phyloP scores from a whole-genome alignment of 768 basidiomycete genomes.

The Mycena haematopus region DNA sequence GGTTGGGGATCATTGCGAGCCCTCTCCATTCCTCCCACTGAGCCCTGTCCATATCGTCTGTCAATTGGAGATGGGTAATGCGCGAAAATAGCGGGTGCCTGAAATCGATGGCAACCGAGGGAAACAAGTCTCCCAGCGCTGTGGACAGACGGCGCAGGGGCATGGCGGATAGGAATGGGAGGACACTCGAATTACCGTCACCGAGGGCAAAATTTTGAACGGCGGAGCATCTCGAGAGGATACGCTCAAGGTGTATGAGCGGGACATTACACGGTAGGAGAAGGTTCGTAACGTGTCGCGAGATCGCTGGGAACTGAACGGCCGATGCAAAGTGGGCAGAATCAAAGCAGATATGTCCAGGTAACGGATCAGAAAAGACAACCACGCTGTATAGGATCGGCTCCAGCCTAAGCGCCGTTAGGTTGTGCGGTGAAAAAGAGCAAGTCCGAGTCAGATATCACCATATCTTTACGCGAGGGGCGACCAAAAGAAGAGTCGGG shows the following conservation, averaged over 20 bases:
- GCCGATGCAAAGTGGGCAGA: neutral
- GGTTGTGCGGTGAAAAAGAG: too few species aligned
- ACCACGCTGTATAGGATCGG: slow-evolving; percentile 12
- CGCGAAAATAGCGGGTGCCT: slow-evolving; percentile 2
- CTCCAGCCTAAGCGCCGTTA: neutral
- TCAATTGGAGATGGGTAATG: slow-evolving; percentile 6
- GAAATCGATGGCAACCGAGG: neutral
- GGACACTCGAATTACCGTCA: neutral
- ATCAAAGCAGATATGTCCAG: slow-evolving; percentile 2
- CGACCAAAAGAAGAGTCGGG: too few species aligned
- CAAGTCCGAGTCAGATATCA: too few species aligned
- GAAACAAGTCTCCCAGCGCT: neutral
- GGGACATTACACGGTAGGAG: neutral
- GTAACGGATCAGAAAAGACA: neutral
- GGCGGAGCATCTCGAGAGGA: neutral
- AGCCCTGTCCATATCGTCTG: neutral
- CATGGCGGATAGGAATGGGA: slow-evolving; percentile 4
- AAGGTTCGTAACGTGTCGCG: slow-evolving; percentile 3
- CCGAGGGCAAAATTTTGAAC: neutral
- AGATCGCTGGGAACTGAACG: slow-evolving; percentile 1
- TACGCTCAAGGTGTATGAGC: neutral
- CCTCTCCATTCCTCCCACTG: slow-evolving; percentile 4
- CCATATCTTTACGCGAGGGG: too few species aligned
- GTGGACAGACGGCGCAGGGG: slow-evolving; percentile 1
- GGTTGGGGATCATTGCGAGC: slow-evolving; percentile 2